Conservation (phyloP, 768 basidiomycete genomes). For the Sporobolomyces phaffii region DNA sequence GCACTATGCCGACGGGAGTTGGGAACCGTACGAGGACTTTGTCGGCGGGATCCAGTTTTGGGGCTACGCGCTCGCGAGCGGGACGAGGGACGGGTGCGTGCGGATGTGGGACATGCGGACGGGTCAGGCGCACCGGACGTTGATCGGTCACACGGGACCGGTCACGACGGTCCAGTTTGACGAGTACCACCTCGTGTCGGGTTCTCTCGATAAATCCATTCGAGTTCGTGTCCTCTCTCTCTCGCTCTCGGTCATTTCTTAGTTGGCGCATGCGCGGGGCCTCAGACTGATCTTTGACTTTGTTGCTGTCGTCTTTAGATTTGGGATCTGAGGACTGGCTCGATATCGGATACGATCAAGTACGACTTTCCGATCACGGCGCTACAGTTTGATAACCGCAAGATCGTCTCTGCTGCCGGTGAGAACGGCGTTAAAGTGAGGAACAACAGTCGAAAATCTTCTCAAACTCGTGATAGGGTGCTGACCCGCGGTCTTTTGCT, state of each 20-base stretch:
- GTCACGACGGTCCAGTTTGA: slow-evolving; percentile 93
- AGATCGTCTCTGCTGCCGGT: slow-evolving; percentile 83
- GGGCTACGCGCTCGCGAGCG: slow-evolving; percentile 95
- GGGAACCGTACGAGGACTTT: slow-evolving; percentile 95
- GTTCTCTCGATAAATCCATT: slow-evolving; percentile 87
- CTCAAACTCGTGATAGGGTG: no score
- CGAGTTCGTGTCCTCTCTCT: slow-evolving; percentile 55
- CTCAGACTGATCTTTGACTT: neutral
- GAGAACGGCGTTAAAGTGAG: slow-evolving; percentile 86
- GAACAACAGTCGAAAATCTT: no score
- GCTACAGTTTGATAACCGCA: slow-evolving; percentile 89
- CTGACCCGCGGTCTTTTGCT: no score
- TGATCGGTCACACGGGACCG: slow-evolving; percentile 85
- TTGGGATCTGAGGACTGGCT: slow-evolving; percentile 91
- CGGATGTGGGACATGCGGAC: slow-evolving; percentile 99
- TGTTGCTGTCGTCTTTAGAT: slow-evolving; percentile 61
- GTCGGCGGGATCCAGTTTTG: slow-evolving; percentile 97
- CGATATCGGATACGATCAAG: slow-evolving; percentile 76
- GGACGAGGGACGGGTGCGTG: slow-evolving; percentile 93
- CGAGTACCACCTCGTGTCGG: slow-evolving; percentile 85
- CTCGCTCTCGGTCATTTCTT: no score
- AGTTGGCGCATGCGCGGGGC: no score
- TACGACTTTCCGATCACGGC: slow-evolving; percentile 86
- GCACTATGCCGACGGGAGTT: slow-evolving; percentile 71
- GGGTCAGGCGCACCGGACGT: slow-evolving; percentile 87